These are phyloP conservation scores for Themeda triandra DNA, from an alignment of 176 grass and related monocot species.

Conservation along the genomic window DNA sequence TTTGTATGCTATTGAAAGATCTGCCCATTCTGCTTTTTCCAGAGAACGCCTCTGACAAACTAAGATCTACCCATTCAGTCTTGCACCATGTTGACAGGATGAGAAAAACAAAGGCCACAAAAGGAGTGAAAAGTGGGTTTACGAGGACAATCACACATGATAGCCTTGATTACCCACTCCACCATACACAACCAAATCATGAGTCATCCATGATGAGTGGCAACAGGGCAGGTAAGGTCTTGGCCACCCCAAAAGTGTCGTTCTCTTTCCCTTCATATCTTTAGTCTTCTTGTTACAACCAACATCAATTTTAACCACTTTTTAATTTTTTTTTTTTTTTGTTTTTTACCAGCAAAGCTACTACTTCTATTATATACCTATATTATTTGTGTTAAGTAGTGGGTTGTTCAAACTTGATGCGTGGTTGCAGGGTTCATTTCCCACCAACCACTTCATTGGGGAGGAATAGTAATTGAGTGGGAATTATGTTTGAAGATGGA, in stretches of 20 bases:
- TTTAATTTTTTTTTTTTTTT: not conserved
- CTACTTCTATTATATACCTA: not conserved
- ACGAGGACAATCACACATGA: constrained; percentile 17
- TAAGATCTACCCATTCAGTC: not conserved
- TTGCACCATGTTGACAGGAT: not conserved
- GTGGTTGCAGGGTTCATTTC: not conserved
- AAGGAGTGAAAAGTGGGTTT: not conserved
- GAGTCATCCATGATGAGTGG: not conserved
- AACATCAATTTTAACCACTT: not conserved
- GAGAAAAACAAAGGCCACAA: not conserved
- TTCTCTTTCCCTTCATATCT: not conserved
- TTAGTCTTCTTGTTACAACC: not conserved
- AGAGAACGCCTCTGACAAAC: not conserved
- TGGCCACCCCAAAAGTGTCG: not conserved
- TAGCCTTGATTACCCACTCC: constrained; percentile 14
- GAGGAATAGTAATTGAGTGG: no score
- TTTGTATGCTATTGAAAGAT: no score
- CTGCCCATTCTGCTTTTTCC: no score
- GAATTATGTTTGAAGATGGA: no score
- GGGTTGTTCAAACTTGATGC: not conserved
- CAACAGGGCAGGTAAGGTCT: not conserved
- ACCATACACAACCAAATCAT: not conserved
- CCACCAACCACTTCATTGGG: not conserved
- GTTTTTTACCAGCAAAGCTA: not conserved
- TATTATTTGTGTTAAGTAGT: not conserved